Evolutionary conservation across 768 basidiomycete species (phyloP).

Genomic region (Collybiopsis confluens): DNA sequence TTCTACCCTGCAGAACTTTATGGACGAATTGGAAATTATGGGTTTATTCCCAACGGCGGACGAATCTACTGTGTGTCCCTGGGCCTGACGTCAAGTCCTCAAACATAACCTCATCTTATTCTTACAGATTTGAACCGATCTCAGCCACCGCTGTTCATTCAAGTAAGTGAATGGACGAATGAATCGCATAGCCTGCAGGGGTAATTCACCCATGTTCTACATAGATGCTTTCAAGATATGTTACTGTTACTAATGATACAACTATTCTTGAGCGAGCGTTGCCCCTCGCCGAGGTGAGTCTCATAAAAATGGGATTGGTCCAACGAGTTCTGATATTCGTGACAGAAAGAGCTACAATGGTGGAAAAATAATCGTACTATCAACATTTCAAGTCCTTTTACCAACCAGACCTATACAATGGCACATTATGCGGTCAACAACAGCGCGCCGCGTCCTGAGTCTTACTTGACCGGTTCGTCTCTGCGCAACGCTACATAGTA

Average conservation of each 20-base stretch:
- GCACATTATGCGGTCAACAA: conserved; percentile 77
- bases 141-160: conserved; percentile 89
- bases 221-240: conserved; percentile 88
- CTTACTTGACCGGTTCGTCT: conserved; percentile 55
- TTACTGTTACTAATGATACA: conserved; percentile 65
- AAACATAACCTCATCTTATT: too few relatives aligned
- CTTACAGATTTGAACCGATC: conserved; percentile 75
- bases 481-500: too few relatives aligned
- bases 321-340: neutral
- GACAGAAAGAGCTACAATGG: conserved; percentile 76
- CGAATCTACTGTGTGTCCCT: conserved; percentile 76
- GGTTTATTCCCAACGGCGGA: conserved; percentile 94
- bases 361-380: conserved; percentile 75
- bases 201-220: neutral
- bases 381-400: conserved; percentile 65
- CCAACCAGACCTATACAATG: conserved; percentile 60
- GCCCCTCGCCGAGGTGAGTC: conserved; percentile 73
- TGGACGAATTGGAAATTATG: conserved; percentile 86
- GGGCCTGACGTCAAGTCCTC: too few relatives aligned
- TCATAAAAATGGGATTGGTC: neutral
- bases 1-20: conserved; percentile 84
- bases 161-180: conserved; percentile 35
- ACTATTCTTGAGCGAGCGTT: conserved; percentile 75
- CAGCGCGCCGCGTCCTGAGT: conserved; percentile 86
- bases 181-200: neutral